A percentile compares a stretch with the other conserved stretches of the same genome.
Conservation (phyloP, 371 early-diverging fungal species). For the Aphelidium insulamus region DNA sequence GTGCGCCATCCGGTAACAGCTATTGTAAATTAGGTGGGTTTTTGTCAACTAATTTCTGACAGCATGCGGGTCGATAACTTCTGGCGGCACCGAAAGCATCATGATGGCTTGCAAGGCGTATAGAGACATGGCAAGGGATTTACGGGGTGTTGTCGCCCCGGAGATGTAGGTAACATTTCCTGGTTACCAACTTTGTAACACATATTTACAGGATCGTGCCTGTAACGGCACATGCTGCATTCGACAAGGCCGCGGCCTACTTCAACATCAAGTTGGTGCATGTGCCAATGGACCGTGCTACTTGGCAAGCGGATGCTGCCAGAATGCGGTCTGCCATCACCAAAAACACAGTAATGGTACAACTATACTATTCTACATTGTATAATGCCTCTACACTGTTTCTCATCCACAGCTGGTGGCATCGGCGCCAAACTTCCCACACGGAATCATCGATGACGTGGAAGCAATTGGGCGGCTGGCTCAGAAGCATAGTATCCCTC, state of each 20-base stretch:
- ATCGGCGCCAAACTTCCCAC: constrained; percentile 78
- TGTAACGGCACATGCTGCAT: constrained; percentile 78
- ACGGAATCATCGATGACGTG: constrained; percentile 84
- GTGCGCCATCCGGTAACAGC: constrained; percentile 42
- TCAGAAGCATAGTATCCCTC: constrained; percentile 46
- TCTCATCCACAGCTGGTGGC: constrained; percentile 43
- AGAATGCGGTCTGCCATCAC: constrained; percentile 56
- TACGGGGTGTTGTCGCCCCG: constrained; percentile 57
- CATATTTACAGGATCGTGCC: constrained; percentile 43
- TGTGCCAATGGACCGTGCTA: constrained; percentile 56
- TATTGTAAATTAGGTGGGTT: not conserved
- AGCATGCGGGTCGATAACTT: constrained; percentile 41
- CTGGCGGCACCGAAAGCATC: constrained; percentile 86
- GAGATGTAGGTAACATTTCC: constrained; percentile 47
- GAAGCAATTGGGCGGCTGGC: constrained; percentile 58
- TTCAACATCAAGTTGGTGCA: constrained; percentile 67
- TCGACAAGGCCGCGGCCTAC: constrained; percentile 81
- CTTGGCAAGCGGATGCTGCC: constrained; percentile 46
- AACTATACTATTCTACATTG: constrained; percentile 1
- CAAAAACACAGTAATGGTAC: constrained; percentile 65
- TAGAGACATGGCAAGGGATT: constrained; percentile 44
- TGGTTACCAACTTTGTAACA: not conserved
- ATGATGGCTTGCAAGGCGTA: constrained; percentile 80
- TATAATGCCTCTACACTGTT: not conserved
- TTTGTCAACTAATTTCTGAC: not conserved